Conservation (phyloP, 169 alveolate species). For the Plasmodium falciparum region DNA sequence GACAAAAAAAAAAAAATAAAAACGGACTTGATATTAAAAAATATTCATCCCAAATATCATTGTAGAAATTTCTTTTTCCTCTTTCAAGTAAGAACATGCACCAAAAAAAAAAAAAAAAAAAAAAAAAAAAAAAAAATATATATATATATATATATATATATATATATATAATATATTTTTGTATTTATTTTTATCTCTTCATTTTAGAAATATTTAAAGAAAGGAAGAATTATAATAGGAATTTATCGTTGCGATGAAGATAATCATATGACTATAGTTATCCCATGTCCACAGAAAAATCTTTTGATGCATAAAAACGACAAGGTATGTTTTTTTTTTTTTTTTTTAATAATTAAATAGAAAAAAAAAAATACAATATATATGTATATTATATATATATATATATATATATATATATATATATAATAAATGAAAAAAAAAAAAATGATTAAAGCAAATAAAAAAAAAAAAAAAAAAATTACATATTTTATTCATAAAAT, state of each 20-base stretch:
- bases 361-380: background rate
- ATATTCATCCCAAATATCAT: conserved; percentile 51
- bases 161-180: background rate
- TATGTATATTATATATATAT: background rate
- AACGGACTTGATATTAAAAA: conserved; percentile 23
- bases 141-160: background rate
- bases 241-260: conserved; percentile 62
- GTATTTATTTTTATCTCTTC: background rate
- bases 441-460: no score
- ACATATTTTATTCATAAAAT: no score
- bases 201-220: conserved; percentile 46
- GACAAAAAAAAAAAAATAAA: conserved; percentile 34
- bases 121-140: background rate
- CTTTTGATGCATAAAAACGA: conserved; percentile 69
- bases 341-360: conserved; percentile 1
- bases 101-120: background rate
- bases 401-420: background rate
- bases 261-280: conserved; percentile 68
- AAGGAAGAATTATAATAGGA: conserved; percentile 66
- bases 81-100: conserved; percentile 33
- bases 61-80: conserved; percentile 28
- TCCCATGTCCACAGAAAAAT: conserved; percentile 74
- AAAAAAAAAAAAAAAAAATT: no score
- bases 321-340: conserved; percentile 13
- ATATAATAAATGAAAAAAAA: no score